phyloP scores from a whole-genome alignment of 2,329 filamentous ascomycete genomes.

The Penicillium sp. region DNA sequence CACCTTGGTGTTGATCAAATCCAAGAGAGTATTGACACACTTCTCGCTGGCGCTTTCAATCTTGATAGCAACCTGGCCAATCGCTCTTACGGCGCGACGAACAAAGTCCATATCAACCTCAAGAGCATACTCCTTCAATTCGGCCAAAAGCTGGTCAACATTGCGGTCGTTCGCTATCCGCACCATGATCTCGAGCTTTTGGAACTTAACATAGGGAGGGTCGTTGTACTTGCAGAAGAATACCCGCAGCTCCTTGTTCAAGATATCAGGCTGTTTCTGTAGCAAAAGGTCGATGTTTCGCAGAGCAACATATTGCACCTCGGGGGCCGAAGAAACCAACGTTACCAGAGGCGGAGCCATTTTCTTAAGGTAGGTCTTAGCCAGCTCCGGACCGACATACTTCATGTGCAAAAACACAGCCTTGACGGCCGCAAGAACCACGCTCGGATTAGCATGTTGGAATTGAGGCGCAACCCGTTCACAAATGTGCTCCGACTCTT shows the following conservation, averaged over 20 bases:
- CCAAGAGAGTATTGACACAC: conserved; percentile 90
- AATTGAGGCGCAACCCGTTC: conserved; percentile 96
- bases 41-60: conserved; percentile 94
- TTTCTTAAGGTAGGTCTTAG: conserved; percentile 90
- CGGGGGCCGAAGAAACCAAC: conserved; percentile 89
- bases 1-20: conserved; percentile 95
- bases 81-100: conserved; percentile 88
- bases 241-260: conserved; percentile 95
- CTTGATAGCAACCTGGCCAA: conserved; percentile 98
- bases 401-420: conserved; percentile 97
- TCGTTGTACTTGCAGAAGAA: conserved; percentile 99
- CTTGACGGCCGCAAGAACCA: conserved; percentile 96
- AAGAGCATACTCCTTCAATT: conserved; percentile 95
- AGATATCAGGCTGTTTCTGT: conserved; percentile 93
- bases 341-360: conserved; percentile 99
- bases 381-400: conserved; percentile 74
- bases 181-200: conserved; percentile 99
- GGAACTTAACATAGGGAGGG: conserved; percentile 93
- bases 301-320: conserved; percentile 96
- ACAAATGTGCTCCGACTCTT: conserved; percentile 97
- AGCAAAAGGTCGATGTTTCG: conserved; percentile 94
- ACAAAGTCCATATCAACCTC: conserved; percentile 99
- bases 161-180: conserved; percentile 97
- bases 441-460: conserved; percentile 96
- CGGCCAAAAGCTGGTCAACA: conserved; percentile 89